Percentiles rank a stretch among this genome's conserved stretches.
Evolutionary conservation across 768 basidiomycete genomes (phyloP).

Genomic region (Pluteus cervinus): DNA sequence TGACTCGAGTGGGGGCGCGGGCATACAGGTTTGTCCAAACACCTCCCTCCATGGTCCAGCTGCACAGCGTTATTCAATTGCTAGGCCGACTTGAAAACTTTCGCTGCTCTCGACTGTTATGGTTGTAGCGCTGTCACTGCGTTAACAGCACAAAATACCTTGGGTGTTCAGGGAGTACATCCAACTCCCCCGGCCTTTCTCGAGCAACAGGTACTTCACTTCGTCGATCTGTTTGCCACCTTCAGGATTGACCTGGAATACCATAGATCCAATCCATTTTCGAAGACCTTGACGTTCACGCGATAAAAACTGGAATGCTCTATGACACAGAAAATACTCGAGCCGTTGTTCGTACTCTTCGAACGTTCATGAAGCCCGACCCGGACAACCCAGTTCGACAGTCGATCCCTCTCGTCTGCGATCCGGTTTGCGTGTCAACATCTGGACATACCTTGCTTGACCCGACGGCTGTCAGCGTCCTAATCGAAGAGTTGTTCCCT

Average conservation of each 20-base stretch:
- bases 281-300: conserved; percentile 61
- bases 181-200: conserved; percentile 67
- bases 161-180: conserved; percentile 72
- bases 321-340: conserved; percentile 49
- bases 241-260: neutral
- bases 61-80: neutral
- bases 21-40: conserved; percentile 62
- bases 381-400: too few species aligned
- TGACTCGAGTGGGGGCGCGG: conserved; percentile 83
- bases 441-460: conserved; percentile 78
- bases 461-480: conserved; percentile 51
- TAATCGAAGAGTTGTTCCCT: conserved; percentile 66
- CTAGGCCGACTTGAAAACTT: conserved; percentile 89
- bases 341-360: conserved; percentile 47
- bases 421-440: conserved; percentile 90
- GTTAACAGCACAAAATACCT: conserved; percentile 85
- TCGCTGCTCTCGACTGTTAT: conserved; percentile 73
- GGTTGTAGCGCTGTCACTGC: conserved; percentile 82
- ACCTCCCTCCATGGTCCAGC: conserved; percentile 1
- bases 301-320: conserved; percentile 91
- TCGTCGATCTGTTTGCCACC: conserved; percentile 1
- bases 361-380: too few species aligned
- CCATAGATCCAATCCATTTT: conserved; percentile 65
- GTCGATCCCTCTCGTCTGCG: conserved; percentile 66
- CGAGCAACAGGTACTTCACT: conserved; percentile 54